These are phyloP conservation scores for Teunomyces kruisii DNA, from an alignment of 805 yeast genomes.

Conservation along the genomic window DNA sequence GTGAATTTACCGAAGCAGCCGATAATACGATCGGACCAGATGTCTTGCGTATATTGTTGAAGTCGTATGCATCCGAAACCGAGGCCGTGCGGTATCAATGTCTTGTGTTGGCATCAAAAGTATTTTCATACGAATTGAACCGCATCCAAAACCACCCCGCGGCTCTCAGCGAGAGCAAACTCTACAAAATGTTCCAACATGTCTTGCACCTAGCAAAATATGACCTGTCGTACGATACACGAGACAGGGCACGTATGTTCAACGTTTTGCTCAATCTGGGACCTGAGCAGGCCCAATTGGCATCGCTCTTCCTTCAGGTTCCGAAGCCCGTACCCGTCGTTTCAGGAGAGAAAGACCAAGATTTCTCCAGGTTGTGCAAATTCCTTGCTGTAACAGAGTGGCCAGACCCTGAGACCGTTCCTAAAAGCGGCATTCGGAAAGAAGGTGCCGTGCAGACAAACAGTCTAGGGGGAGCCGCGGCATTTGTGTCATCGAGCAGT, in stretches of 20 bases:
- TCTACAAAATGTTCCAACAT: conserved; percentile 56
- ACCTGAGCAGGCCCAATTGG: conserved; percentile 51
- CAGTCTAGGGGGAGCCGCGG: conserved; percentile 3
- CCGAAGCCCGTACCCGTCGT: conserved; percentile 63
- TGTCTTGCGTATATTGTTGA: conserved; percentile 58
- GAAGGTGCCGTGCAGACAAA: conserved; percentile 16
- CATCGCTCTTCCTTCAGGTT: conserved; percentile 69
- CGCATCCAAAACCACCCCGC: conserved; percentile 20
- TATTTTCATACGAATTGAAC: conserved; percentile 57
- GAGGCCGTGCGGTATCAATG: conserved; percentile 67
- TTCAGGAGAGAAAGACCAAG: conserved; percentile 1
- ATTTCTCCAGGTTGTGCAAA: conserved; percentile 1
- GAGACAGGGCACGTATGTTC: conserved; percentile 82
- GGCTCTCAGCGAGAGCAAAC: conserved; percentile 12
- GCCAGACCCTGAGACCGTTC: conserved; percentile 37
- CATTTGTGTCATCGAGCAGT: neutral
- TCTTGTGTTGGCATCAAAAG: conserved; percentile 71
- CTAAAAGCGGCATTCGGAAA: conserved; percentile 30
- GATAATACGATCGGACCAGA: conserved; percentile 64
- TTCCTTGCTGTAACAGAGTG: conserved; percentile 43
- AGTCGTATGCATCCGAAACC: conserved; percentile 53
- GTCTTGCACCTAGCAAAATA: conserved; percentile 65
- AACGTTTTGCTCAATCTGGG: conserved; percentile 55
- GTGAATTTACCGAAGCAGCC: conserved; percentile 60
- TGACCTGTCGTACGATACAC: conserved; percentile 71